Evolutionary conservation across 2,329 filamentous ascomycete genomes (phyloP).

Genomic region (Botrytis hyacinthi): DNA sequence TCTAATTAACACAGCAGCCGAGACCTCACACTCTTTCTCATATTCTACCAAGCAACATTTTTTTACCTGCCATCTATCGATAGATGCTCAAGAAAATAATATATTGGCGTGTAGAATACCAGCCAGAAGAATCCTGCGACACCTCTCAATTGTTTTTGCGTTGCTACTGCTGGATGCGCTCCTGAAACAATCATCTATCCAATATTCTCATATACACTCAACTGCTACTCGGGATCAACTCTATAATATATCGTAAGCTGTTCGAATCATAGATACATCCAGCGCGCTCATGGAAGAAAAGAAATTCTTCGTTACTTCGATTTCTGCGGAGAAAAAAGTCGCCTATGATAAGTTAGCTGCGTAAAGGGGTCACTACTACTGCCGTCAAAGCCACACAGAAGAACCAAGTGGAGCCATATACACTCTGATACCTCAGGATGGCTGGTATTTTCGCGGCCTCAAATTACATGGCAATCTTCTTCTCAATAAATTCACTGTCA

Average conservation of each 20-base stretch:
- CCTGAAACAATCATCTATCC: not conserved
- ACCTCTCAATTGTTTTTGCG: too few relatives aligned
- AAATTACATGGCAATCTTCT: rapidly evolving
- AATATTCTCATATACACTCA: not conserved
- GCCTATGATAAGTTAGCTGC: not conserved
- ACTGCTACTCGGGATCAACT: not conserved
- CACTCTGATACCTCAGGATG: not conserved
- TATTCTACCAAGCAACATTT: not conserved
- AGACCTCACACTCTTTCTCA: not conserved
- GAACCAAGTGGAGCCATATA: not conserved
- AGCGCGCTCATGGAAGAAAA: not conserved
- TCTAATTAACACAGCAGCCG: not conserved
- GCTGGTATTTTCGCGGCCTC: not conserved
- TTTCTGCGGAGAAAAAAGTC: not conserved
- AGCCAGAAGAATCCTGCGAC: rapidly evolving
- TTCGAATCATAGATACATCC: not conserved
- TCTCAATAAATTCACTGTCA: not conserved
- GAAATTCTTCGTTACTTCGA: not conserved
- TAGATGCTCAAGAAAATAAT: not conserved
- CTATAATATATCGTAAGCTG: not conserved
- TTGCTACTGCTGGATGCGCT: not conserved
- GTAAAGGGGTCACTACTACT: not conserved
- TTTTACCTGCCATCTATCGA: not conserved
- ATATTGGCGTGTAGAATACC: not conserved
- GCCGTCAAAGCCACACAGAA: not conserved